phyloP scores from a whole-genome alignment of 1,284 basidiomycete genomes.

The Rhodotorula glutinis region DNA sequence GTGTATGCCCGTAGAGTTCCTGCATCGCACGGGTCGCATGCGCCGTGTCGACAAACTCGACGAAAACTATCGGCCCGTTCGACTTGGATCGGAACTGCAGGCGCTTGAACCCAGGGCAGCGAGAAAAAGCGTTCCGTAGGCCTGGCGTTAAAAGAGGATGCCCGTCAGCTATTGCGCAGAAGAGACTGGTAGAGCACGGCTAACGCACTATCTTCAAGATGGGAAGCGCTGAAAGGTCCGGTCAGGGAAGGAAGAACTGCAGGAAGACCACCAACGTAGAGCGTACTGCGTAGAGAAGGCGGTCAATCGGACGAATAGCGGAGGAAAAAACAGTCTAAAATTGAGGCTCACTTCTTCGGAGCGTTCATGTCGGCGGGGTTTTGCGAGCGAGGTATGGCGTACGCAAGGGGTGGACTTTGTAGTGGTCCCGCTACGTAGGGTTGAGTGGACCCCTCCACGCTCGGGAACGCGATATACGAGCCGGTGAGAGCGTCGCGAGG shows the following conservation, averaged over 20 bases:
- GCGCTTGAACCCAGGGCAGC: constrained; percentile 78
- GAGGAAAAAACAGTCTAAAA: background rate
- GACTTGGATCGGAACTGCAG: constrained; percentile 88
- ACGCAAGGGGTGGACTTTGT: constrained; percentile 2
- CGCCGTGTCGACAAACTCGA: constrained; percentile 82
- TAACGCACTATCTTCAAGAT: constrained; percentile 37
- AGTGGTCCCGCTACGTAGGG: background rate
- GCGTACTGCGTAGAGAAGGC: constrained; percentile 88
- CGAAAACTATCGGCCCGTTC: constrained; percentile 39
- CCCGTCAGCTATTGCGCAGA: background rate
- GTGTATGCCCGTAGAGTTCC: constrained; percentile 84
- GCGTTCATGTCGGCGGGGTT: constrained; percentile 40
- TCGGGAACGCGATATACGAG: background rate
- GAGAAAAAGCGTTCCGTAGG: constrained; percentile 73
- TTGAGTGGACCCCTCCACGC: background rate
- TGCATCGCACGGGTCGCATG: constrained; percentile 79
- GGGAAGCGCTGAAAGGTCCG: constrained; percentile 35
- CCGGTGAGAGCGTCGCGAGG: background rate
- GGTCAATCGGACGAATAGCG: constrained; percentile 59
- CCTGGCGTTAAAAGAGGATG: constrained; percentile 51
- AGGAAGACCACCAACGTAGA: constrained; percentile 91
- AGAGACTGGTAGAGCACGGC: too few species aligned
- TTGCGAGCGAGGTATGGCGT: constrained; percentile 21
- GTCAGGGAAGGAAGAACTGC: constrained; percentile 39
- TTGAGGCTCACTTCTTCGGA: constrained; percentile 37